These are phyloP conservation scores for Isoetes taiwanensis DNA, from an alignment of 75 land plant genomes.

Conservation along the genomic window DNA sequence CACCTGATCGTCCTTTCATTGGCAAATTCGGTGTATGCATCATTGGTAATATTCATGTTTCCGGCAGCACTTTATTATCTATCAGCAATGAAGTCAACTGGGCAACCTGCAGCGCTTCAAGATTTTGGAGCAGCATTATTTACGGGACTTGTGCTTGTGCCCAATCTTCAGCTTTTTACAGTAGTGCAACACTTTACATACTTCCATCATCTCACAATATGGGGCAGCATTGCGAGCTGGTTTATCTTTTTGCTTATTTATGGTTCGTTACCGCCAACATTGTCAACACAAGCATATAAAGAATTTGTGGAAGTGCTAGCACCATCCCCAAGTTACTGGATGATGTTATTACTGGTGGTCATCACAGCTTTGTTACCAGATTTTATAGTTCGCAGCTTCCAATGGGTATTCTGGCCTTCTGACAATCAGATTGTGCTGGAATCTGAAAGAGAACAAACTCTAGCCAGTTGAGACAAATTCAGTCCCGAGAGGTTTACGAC, in stretches of 20 bases:
- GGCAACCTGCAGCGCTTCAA: slow-evolving; percentile 12
- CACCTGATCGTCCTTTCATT: not conserved
- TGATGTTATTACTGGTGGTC: slow-evolving; percentile 18
- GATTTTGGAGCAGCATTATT: slow-evolving; percentile 10
- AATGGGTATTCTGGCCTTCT: slow-evolving; percentile 12
- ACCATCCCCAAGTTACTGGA: slow-evolving; percentile 26
- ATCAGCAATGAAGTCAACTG: slow-evolving; percentile 10
- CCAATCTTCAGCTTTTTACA: slow-evolving; percentile 9
- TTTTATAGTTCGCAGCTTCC: slow-evolving; percentile 14
- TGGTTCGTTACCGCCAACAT: slow-evolving; percentile 19
- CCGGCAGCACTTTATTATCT: slow-evolving; percentile 2
- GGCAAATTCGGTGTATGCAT: slow-evolving; percentile 4
- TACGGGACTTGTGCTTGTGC: slow-evolving; percentile 6
- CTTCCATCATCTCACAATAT: slow-evolving; percentile 31
- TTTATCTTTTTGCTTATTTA: slow-evolving; percentile 20
- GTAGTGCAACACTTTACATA: slow-evolving; percentile 29
- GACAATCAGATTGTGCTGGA: slow-evolving; percentile 18
- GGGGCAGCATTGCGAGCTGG: slow-evolving; percentile 32
- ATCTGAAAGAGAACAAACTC: not conserved
- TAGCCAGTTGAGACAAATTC: too few relatives aligned
- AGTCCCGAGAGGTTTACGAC: too few relatives aligned
- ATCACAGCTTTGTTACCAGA: slow-evolving; percentile 25
- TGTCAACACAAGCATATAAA: slow-evolving; percentile 9
- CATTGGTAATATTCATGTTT: slow-evolving; percentile 14
- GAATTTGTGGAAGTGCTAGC: slow-evolving; percentile 20